Base-by-base conservation (phyloP, 2,329 filamentous ascomycete genomes). In the Fusarium camptoceras region DNA sequence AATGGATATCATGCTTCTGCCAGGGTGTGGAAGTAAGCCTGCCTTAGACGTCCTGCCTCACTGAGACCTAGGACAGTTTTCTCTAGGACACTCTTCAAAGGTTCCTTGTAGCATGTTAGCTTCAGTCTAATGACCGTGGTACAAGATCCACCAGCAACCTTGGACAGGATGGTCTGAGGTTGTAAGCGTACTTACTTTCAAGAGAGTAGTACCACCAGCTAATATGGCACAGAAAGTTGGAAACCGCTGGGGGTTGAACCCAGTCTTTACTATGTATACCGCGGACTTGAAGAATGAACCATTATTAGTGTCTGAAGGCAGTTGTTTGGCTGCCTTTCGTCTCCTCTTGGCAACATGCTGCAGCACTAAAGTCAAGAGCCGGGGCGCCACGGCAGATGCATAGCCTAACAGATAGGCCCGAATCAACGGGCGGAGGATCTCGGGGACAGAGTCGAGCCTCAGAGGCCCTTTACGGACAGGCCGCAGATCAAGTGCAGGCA, bases 371-470 rank as follows among this genome's bases (percentile, higher is more conserved):
- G 85, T 86, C 68, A 89, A 74, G 24, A 90, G 77, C 64, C 87
- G 82, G 15, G 88, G 88, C 28, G 81, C 83, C 10, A 89, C 87
- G 34, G 84, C 82, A 54, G 87, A 89, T 20, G 84, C 84, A 79
- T 90, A 91, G 30, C 88, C 88, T 34, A 90, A 73, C 16, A 88
- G 74, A 76, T 89, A 91, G 48, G 89, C 88, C 62, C 87, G 84
- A 56, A 89, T 73, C 25, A 89, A 77, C 18, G 89, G 88, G 55
- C 86, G 84, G 31, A 90, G 78, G 42, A 83, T 66, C 15, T 84
- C 81, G 30, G 87, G 86, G 46, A 89, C 62, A 46, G 74, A 67
- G 30, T 74, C 67, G 50, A 81, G 76, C 51, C 53, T 68, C 57
- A 75, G 55, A 30, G 65, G 64, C 53, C 70, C 65, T 60, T 55